Conservation (phyloP, 257 asterid genomes). For the Vinca minor region DNA sequence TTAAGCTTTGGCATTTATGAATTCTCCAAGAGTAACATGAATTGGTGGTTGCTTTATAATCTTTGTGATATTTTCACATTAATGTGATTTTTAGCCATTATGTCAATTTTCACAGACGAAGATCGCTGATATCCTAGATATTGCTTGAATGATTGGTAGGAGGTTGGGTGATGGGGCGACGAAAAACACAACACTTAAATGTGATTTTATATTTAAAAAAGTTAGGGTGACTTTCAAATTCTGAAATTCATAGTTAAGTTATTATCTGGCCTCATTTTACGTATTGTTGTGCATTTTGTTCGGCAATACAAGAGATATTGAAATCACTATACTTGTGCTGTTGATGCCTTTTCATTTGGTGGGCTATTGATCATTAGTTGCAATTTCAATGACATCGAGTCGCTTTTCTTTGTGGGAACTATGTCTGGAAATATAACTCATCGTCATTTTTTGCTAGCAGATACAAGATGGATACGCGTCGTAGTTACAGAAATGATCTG, state of each 20-base stretch:
- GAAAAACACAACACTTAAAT: neutral
- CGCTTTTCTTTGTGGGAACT: neutral
- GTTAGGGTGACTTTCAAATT: neutral
- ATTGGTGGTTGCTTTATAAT: neutral
- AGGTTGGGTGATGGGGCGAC: too few relatives aligned
- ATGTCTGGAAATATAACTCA: neutral
- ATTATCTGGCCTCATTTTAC: neutral
- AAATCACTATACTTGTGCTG: neutral
- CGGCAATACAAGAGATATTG: too few relatives aligned
- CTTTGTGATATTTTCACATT: neutral
- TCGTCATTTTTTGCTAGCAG: constrained; percentile 6
- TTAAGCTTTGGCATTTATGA: neutral
- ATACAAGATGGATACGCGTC: constrained; percentile 13
- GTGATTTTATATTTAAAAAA: neutral
- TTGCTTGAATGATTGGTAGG: neutral
- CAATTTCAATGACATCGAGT: neutral
- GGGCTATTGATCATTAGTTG: neutral
- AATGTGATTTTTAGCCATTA: neutral
- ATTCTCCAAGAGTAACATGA: neutral
- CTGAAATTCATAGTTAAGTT: neutral
- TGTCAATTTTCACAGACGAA: neutral
- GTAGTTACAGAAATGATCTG: constrained; percentile 9
- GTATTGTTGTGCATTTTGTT: neutral
- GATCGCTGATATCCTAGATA: neutral
- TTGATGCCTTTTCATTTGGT: neutral